A percentile compares a stretch with the other conserved stretches of the same genome.
Conservation (phyloP, 805 yeast species). For the Kodamaea restingae region DNA sequence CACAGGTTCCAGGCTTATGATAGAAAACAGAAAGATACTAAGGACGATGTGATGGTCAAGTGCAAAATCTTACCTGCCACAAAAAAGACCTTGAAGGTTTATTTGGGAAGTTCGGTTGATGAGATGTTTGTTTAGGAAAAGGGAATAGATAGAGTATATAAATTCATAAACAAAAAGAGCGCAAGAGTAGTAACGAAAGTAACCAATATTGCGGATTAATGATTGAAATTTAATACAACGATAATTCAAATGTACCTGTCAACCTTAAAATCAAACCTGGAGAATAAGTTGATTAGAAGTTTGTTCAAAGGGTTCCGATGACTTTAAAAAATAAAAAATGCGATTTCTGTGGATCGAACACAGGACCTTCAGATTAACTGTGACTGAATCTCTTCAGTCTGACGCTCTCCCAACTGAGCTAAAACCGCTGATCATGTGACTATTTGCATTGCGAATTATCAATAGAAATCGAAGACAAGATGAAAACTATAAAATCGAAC, state of each 20-base stretch:
- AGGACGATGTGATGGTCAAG: conserved; percentile 46
- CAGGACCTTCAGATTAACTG: conserved; percentile 70
- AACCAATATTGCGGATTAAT: no score
- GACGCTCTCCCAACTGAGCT: conserved; percentile 40
- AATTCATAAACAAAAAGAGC: no score
- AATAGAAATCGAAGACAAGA: not conserved
- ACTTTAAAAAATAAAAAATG: conserved; percentile 28
- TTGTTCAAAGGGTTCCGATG: no score
- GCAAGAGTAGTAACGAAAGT: no score
- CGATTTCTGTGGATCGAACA: conserved; percentile 82
- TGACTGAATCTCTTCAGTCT: conserved; percentile 28
- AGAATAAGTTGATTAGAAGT: no score
- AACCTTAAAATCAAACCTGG: no score
- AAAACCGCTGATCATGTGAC: conserved; percentile 29
- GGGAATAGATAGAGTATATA: no score
- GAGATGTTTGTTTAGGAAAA: conserved; percentile 33
- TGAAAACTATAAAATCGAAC: not conserved
- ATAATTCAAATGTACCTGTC: no score
- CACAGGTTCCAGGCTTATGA: conserved; percentile 89
- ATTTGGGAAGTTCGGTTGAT: conserved; percentile 68
- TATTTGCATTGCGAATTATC: no score
- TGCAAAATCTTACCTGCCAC: conserved; percentile 77
- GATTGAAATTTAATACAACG: no score
- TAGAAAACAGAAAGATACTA: conserved; percentile 28
- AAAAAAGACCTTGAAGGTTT: conserved; percentile 58